Evolutionary conservation across 2,329 filamentous ascomycete genomes (phyloP).

Genomic region (Westerdykella ornata): DNA sequence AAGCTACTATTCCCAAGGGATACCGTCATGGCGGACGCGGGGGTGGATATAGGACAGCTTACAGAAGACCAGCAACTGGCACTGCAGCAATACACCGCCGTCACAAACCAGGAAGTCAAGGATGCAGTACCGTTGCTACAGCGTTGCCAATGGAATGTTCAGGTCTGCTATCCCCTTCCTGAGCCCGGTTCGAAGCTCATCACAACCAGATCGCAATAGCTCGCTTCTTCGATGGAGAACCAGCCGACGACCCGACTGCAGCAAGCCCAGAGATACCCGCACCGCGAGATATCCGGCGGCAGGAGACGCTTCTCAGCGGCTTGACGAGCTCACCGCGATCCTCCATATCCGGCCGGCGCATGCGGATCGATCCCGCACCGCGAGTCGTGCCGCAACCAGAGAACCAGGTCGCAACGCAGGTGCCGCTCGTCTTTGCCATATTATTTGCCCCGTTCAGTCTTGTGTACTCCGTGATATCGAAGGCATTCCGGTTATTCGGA

Average conservation of each 20-base stretch:
- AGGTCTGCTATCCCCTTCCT: slow-evolving; percentile 48
- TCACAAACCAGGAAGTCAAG: slow-evolving; percentile 74
- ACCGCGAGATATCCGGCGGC: slow-evolving; percentile 55
- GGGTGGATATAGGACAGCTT: slow-evolving; percentile 60
- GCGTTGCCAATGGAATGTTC: slow-evolving; percentile 92
- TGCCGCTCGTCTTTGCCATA: slow-evolving; percentile 66
- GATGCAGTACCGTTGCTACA: slow-evolving; percentile 73
- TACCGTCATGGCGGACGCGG: slow-evolving; percentile 34
- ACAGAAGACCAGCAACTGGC: slow-evolving; percentile 72
- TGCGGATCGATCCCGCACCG: slow-evolving; percentile 62
- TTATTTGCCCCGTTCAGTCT: slow-evolving; percentile 76
- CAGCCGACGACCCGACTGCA: slow-evolving; percentile 65
- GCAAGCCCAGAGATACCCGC: slow-evolving; percentile 60
- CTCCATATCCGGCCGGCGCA: slow-evolving; percentile 30
- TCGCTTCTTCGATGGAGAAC: slow-evolving; percentile 96
- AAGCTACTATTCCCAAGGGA: neutral
- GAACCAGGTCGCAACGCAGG: slow-evolving; percentile 57
- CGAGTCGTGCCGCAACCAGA: slow-evolving; percentile 73
- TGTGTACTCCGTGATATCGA: slow-evolving; percentile 64
- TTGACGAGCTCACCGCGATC: slow-evolving; percentile 29
- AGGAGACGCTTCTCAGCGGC: slow-evolving; percentile 62
- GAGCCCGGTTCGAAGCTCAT: slow-evolving; percentile 10
- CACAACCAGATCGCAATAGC: slow-evolving; percentile 74
- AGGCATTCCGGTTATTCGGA: slow-evolving; percentile 64
- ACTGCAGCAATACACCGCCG: slow-evolving; percentile 78